A percentile compares a stretch with the other conserved stretches of the same genome.
Conservation (phyloP, 345 rosid species). For the Eucalyptus microcorys region DNA sequence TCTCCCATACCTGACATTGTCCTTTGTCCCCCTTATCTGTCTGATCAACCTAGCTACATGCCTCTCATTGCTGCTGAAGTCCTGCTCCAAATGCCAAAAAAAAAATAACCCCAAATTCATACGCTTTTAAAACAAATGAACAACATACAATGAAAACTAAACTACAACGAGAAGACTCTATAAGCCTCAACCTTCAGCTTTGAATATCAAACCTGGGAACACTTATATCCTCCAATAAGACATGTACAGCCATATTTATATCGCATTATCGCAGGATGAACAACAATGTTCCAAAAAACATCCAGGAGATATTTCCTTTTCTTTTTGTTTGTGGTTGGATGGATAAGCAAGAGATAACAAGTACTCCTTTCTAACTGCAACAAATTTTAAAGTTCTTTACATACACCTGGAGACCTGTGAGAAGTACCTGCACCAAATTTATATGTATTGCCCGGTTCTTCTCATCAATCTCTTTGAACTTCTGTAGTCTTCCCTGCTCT, state of each 20-base stretch:
- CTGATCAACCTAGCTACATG: conserved; percentile 46
- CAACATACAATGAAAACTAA: not conserved
- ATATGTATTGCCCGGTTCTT: conserved; percentile 25
- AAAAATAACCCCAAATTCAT: not conserved
- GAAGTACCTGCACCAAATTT: conserved; percentile 42
- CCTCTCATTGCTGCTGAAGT: conserved; percentile 50
- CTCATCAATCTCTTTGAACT: conserved; percentile 46
- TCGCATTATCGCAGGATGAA: not conserved
- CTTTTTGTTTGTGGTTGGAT: not conserved
- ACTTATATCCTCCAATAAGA: not conserved
- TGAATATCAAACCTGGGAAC: not conserved
- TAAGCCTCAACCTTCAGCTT: not conserved
- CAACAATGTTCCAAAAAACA: not conserved
- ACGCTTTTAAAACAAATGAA: not conserved
- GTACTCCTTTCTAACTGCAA: not conserved
- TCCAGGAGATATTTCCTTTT: not conserved
- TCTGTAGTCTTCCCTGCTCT: conserved; percentile 58
- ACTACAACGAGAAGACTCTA: not conserved
- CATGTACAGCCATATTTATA: not conserved
- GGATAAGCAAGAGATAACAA: not conserved
- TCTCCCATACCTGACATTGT: conserved; percentile 57
- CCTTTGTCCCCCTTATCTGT: conserved; percentile 57
- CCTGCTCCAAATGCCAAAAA: conserved; percentile 15
- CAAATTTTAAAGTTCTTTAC: not conserved
- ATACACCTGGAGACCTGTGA: not conserved